Evolutionary conservation across 78 protist genomes (phyloP).

Genomic region (Dictyostelium firmibasis): DNA sequence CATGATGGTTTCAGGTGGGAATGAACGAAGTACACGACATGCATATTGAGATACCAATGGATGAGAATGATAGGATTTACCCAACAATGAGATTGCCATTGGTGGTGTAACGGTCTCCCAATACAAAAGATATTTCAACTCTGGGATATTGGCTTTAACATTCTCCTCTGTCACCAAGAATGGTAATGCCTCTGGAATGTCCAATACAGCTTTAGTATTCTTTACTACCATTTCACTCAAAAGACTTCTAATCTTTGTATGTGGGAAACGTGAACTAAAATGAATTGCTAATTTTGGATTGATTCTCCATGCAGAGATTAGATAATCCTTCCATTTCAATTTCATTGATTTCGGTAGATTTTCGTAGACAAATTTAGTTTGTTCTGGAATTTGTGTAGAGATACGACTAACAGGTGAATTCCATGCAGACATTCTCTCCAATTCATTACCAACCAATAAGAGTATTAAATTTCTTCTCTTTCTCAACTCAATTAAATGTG

Average conservation of each 20-base stretch:
- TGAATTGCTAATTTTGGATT: slow-evolving; percentile 69
- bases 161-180: slow-evolving; percentile 75
- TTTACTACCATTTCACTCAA: slow-evolving; percentile 62
- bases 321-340: slow-evolving; percentile 67
- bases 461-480: slow-evolving; percentile 53
- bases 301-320: slow-evolving; percentile 75
- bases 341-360: slow-evolving; percentile 37
- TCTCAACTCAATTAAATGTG: slow-evolving; percentile 5
- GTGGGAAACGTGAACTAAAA: slow-evolving; percentile 67
- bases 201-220: slow-evolving; percentile 62
- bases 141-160: slow-evolving; percentile 76
- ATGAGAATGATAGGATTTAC: slow-evolving; percentile 38
- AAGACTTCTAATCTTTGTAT: slow-evolving; percentile 27
- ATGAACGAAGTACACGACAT: slow-evolving; percentile 59
- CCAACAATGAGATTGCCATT: slow-evolving; percentile 71
- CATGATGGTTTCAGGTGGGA: slow-evolving; percentile 86
- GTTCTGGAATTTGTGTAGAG: slow-evolving; percentile 57
- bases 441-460: slow-evolving; percentile 82
- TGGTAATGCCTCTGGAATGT: slow-evolving; percentile 82
- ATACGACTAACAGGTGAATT: slow-evolving; percentile 73
- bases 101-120: slow-evolving; percentile 86
- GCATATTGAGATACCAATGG: slow-evolving; percentile 86
- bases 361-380: slow-evolving; percentile 48
- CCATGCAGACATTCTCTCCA: slow-evolving; percentile 88
- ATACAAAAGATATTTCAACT: slow-evolving; percentile 74